Conservation (phyloP, 2,329 filamentous ascomycete species). For the Passalora sequoiae region DNA sequence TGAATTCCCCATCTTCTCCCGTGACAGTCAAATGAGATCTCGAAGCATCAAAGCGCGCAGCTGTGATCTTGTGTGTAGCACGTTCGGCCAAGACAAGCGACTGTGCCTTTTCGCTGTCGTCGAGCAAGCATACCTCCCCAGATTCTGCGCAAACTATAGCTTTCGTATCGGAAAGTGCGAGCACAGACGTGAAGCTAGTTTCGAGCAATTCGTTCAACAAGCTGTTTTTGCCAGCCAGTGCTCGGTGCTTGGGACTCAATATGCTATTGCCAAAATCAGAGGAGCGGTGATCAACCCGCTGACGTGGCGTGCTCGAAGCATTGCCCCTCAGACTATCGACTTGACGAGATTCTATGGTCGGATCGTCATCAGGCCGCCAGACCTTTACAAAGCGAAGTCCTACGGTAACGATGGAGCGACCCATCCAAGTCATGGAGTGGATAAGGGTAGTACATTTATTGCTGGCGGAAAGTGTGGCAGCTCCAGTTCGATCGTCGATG, state of each 20-base stretch:
- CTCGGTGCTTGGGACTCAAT: conserved; percentile 52
- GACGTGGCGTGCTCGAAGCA: conserved; percentile 23
- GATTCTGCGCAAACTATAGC: conserved; percentile 81
- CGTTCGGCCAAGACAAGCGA: conserved; percentile 63
- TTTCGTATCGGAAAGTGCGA: conserved; percentile 64
- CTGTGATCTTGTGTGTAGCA: conserved; percentile 63
- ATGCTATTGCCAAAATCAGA: conserved; percentile 34
- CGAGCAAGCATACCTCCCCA: conserved; percentile 82
- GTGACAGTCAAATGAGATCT: conserved; percentile 63
- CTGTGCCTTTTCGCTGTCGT: conserved; percentile 68
- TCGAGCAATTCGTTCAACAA: conserved; percentile 77
- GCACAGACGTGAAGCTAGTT: conserved; percentile 74
- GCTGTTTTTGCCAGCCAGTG: conserved; percentile 80
- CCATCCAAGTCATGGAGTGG: conserved; percentile 86
- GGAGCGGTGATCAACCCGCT: conserved; percentile 31
- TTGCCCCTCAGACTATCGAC: conserved; percentile 10
- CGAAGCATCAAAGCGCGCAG: conserved; percentile 56
- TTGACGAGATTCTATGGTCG: conserved; percentile 16
- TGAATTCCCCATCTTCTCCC: conserved; percentile 57
- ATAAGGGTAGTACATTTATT: conserved; percentile 90
- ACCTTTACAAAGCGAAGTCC: conserved; percentile 90
- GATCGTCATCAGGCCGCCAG: conserved; percentile 73
- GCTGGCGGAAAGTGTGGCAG: conserved; percentile 72
- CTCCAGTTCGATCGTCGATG: conserved; percentile 74
- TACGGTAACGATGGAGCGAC: conserved; percentile 73